phyloP scores from a whole-genome alignment of 1,139 yeast species.

The Saccharomyces pastorianus region DNA sequence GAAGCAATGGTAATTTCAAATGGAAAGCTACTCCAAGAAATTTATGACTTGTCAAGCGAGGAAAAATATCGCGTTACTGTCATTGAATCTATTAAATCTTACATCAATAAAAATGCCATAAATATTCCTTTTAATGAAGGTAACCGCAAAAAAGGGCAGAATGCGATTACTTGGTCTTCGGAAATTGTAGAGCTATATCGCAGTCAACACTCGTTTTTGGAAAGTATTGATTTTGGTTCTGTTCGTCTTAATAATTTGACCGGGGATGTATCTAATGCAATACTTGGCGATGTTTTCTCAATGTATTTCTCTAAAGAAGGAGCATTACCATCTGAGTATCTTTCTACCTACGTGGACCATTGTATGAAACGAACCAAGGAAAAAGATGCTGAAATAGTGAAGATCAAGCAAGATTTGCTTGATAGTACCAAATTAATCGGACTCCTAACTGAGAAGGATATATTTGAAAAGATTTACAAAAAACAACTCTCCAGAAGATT shows the following conservation, averaged over 20 bases:
- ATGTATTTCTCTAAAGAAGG: conserved; percentile 51
- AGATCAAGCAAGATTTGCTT: conserved; percentile 47
- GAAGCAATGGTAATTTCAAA: conserved; percentile 10
- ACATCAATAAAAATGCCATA: conserved; percentile 40
- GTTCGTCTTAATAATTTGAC: neutral
- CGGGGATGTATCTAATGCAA: conserved; percentile 41
- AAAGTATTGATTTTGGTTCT: conserved; percentile 35
- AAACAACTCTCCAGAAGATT: conserved; percentile 81
- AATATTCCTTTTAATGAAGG: conserved; percentile 11
- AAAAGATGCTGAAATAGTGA: conserved; percentile 41
- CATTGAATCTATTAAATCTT: conserved; percentile 38
- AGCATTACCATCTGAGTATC: conserved; percentile 55
- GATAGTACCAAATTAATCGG: conserved; percentile 56
- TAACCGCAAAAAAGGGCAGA: conserved; percentile 33
- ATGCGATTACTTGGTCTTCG: conserved; percentile 65
- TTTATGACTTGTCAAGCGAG: conserved; percentile 17
- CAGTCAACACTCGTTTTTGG: conserved; percentile 44
- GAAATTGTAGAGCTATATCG: conserved; percentile 46
- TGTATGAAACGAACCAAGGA: conserved; percentile 47
- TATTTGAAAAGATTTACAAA: conserved; percentile 79
- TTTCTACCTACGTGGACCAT: conserved; percentile 65
- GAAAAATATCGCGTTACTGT: conserved; percentile 15
- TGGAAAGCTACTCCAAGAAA: conserved; percentile 10
- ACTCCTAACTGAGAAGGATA: conserved; percentile 73
- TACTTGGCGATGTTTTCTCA: conserved; percentile 55